Base-by-base conservation (phyloP, 1,284 basidiomycete species). In the Tremellales sp. region DNA sequence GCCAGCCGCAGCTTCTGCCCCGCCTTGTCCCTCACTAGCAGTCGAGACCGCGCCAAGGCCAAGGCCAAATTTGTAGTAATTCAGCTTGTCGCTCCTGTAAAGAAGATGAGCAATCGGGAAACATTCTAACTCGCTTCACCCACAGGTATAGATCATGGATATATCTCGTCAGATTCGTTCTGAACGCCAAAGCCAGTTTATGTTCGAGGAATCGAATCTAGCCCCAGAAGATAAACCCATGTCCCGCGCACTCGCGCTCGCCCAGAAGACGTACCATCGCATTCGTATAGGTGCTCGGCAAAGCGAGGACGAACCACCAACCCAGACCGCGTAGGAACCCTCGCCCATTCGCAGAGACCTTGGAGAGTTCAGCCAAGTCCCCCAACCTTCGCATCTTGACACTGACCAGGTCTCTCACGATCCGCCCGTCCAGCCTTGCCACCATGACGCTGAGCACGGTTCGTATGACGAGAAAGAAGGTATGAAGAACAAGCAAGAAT, bases 271-370 rank as follows among this genome's bases (percentile, higher is more conserved):
- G 27, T 39, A 86, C 86, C 89, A 97, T 93, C 1, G 89, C 85
- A 67, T 98, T 97, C 0, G 93, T 97, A 66, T 93, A 94, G 16
- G 90, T 93, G 62, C 87, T 91, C 0, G 94, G 93, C 22, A 97
- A 78, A 0, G 91, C 89, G 6, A 98, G 78, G 5, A 83, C 74
- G 64, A 94, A 95, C 93, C 93, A 97, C 50, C 90, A 77, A 0
- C 79, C 86, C 0, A 97, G 74, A 0, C 92, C 92, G 42, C 79
- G 80, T 13, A 90, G 54, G 72, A 97, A 97, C 0, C 90, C 91
- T 45, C 78, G 79, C 0, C 83, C 86, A 63, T 97, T 84, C 0
- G 89, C 91, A 26, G 85, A 88, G 39, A 88, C 77, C 79, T 81
- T 48, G n/a, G n/a, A n/a, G n/a, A n/a, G n/a, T n/a, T n/a, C n/a